Percentiles rank a stretch among this genome's conserved stretches.
phyloP scores from a whole-genome alignment of 768 basidiomycete species.

The Mycena venus region DNA sequence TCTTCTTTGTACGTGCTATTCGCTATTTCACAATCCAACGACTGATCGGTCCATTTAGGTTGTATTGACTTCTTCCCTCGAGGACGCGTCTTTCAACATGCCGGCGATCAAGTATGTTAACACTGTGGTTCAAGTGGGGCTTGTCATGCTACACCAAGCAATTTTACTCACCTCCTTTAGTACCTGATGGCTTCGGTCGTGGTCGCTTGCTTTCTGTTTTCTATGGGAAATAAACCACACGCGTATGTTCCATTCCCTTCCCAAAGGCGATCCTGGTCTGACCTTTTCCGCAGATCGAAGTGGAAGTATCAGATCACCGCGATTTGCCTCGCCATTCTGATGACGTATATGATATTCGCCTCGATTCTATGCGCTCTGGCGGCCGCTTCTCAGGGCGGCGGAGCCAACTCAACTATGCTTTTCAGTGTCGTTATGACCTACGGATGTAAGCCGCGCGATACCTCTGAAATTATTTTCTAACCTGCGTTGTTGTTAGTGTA shows the following conservation, averaged over 20 bases:
- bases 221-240: constrained; percentile 95
- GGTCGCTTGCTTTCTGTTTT: constrained; percentile 91
- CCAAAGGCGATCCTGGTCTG: neutral
- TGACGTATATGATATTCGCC: constrained; percentile 86
- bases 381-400: constrained; percentile 75
- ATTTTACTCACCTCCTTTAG: constrained; percentile 50
- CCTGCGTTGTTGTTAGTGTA: constrained; percentile 67
- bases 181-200: constrained; percentile 89
- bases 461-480: constrained; percentile 49
- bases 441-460: constrained; percentile 53
- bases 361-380: constrained; percentile 86
- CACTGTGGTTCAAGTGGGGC: constrained; percentile 75
- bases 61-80: constrained; percentile 90
- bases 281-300: constrained; percentile 64
- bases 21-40: neutral
- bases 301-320: constrained; percentile 90
- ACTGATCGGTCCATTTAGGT: constrained; percentile 58
- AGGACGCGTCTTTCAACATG: constrained; percentile 77
- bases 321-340: constrained; percentile 80
- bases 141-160: neutral
- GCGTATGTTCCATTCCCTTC: constrained; percentile 63
- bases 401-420: constrained; percentile 80
- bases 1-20: constrained; percentile 83
- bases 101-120: constrained; percentile 80
- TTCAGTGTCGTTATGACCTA: constrained; percentile 91